Evolutionary conservation across 305 asterid species (phyloP), one percentile per base, ranked within the genome.

Genomic region (Vinca major): DNA sequence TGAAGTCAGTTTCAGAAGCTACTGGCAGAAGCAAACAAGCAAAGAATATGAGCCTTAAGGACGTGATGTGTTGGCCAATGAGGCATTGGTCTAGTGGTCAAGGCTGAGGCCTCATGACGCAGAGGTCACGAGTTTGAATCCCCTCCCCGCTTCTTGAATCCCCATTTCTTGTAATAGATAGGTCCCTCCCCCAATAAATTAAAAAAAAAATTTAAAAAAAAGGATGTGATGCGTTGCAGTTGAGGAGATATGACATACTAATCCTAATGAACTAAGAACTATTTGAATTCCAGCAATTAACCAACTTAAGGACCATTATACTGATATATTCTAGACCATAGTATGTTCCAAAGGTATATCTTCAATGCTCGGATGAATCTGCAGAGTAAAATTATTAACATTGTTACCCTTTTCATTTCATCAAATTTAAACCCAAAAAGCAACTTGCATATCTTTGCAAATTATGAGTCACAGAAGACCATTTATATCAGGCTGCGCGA

Each of bases 1-100:
- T 6, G 39, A 52, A 13, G 41, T 65, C 63, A 64, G 33, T 33
- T 49, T 63, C 73, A 71, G 55, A 26, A 53, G 26, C 47, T 64
- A 69, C 51, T 7, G 49, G 13, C 55, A 6, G 55, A 45, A 41
- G 11, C 7, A 60, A 16, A 57, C 17, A 48, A 7, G 4, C 7
- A 54, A 20, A 41, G 17, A 7, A 19, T 20, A 14, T 16, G 33
- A 20, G 37, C 55, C 1, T 6, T 17, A 63, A 36, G 36, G 26
- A 56, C 37, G 47, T 41, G 33, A 17, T 6, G 5, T 33, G 5
- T 13, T 45, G 41, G 11, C n/a, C n/a, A n/a, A n/a, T n/a, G n/a
- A n/a, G n/a, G n/a, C n/a, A n/a, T n/a, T n/a, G n/a, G n/a, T n/a
- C n/a, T n/a, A n/a, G n/a, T n/a, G n/a, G n/a, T n/a, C n/a, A n/a